Evolutionary conservation across 2,329 filamentous ascomycete genomes (phyloP), one percentile per base, ranked within the genome.

Genomic region (Pseudogymnoascus sp.): DNA sequence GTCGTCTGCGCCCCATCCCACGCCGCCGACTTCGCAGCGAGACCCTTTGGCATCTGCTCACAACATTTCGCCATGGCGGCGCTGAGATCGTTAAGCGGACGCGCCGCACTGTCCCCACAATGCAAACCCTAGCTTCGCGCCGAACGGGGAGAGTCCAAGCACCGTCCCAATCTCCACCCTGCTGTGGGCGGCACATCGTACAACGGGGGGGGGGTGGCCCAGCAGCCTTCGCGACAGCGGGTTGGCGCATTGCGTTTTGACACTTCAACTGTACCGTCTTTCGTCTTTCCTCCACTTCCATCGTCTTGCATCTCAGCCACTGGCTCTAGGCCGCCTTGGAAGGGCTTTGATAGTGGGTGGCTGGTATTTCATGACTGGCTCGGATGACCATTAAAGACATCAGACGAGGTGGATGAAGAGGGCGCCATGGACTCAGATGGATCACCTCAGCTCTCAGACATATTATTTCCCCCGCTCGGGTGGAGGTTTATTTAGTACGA

Each of bases 221-320:
- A 19, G 47, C 31, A 53, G 6, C 47, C 47, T 53, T 31, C 14
- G 14, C 13, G 24, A 50, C 24, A 50, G 44, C 24, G 44, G 44
- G 44, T 50, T 26, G 24, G 24, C 13, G 24, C 44, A 29, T 29
- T 31, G 44, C 44, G 10, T 53, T 53, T 53, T 31, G 47, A 53
- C 26, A 26, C 47, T 19, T 53, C n/a, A 31, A 31, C 26, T 31
- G 47, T 53, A 31, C 47, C 47, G 47, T 16, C 26, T 2, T 31
- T 53, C 47, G 31, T 53, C 26, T 31, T 53, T 24, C 47, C 47
- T 31, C 47, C 16, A 4, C n/a, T 31, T 53, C 26, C 47, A 53
- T 53, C 47, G 26, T 31, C 47, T 53, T 53, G 47, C 47, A 53
- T 53, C 47, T 53, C 47, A 53, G 47, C 47, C 47, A 53, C 47